A percentile compares a stretch with the other conserved stretches of the same genome.
Conservation (phyloP, 345 rosid genomes). For the Litchi chinensis region DNA sequence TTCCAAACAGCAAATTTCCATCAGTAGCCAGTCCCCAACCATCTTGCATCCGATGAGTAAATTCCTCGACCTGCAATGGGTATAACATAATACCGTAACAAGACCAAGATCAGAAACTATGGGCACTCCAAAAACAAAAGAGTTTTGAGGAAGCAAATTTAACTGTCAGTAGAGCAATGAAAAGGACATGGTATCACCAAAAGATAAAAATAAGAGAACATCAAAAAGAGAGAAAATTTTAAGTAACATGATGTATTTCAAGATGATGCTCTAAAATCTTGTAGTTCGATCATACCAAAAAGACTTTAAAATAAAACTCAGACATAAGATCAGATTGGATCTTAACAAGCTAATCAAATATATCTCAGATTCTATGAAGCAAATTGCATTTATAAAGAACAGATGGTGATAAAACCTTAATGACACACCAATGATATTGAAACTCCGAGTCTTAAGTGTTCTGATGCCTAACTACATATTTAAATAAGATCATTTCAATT, state of each 20-base stretch:
- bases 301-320: not conserved
- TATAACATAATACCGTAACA: conserved; percentile 9
- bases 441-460: not conserved
- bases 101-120: not conserved
- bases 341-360: not conserved
- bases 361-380: not conserved
- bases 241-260: not conserved
- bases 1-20: conserved; percentile 81
- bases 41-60: conserved; percentile 84
- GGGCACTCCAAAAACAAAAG: conserved; percentile 7
- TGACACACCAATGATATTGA: not conserved
- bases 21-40: conserved; percentile 98
- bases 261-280: not conserved
- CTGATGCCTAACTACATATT: not conserved
- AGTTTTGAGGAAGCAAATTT: conserved; percentile 2
- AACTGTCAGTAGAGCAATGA: conserved; percentile 7
- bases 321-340: not conserved
- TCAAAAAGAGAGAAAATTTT: not conserved
- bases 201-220: not conserved
- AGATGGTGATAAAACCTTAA: not conserved
- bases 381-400: not conserved
- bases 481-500: conserved; percentile 10
- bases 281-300: not conserved
- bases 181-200: not conserved
- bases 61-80: conserved; percentile 59